Base-by-base conservation (phyloP, 108 stramenopile species). In the Cyclotella cryptica region DNA sequence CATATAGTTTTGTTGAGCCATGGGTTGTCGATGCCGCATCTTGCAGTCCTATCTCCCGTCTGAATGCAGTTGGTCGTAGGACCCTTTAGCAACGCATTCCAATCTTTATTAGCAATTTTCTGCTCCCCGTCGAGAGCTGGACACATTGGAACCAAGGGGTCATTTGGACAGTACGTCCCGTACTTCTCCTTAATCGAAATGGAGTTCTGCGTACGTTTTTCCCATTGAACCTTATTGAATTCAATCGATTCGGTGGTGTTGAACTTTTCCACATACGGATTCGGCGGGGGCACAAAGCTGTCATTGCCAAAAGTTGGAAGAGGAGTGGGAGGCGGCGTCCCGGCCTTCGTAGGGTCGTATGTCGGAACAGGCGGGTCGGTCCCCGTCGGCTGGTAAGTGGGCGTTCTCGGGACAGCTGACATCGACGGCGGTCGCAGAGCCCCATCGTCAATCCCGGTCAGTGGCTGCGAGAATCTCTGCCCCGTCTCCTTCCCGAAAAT, bases 1-100 rank as follows among this genome's bases (percentile, higher is more conserved):
- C 67, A 68, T 1, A 68, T 68, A 1, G 67, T 68, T 28, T 68
- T 68, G 21, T 68, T 68, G 28, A 68, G 51, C 67, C 67, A 68
- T 51, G 67, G 67, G 52, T 29, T 12, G 30, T 35, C 49, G 3
- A 19, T 29, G 22, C 67, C 67, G 30, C 67, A 68, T 53, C 51
- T 27, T n/a, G 39, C 18, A 9, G 30, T 27, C 42, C 52, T 68
- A n/a, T 35, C 52, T 1, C 67, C 67, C 12, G 67, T 68, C 35
- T 68, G 26, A 0, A 39, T 30, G 30, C 67, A 68, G 9, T 27
- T n/a, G 5, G 52, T 9, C 5, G 49, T 68, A 5, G 67, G 67
- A 22, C 64, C 64, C 3, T 68, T 9, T 8, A 13, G 14, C 51
- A 68, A 30, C 12, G 14, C 17, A 18, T 51, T 30, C 49, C 35